Evolutionary conservation across 116 monocot species (phyloP).

Genomic region (Dioscorea cayenensis): DNA sequence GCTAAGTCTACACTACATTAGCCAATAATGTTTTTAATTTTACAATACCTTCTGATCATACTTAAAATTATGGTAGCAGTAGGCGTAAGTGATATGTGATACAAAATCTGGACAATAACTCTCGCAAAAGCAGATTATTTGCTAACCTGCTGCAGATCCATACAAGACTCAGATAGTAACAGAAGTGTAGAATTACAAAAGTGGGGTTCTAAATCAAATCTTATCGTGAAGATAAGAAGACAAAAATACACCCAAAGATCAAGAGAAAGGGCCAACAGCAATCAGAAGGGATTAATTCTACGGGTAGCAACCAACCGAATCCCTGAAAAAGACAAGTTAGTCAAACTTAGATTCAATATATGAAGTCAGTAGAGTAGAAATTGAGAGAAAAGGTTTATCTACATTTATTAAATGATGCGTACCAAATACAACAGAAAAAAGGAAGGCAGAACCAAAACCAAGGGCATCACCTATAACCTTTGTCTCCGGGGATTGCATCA

Average conservation of each 20-base stretch:
- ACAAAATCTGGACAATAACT: too few relatives aligned
- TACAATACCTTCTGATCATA: too few relatives aligned
- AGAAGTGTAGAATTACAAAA: too few relatives aligned
- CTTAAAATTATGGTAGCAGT: too few relatives aligned
- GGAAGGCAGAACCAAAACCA: slow-evolving; percentile 59
- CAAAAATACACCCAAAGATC: slow-evolving; percentile 46
- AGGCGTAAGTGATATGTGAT: too few relatives aligned
- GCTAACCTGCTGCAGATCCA: too few relatives aligned
- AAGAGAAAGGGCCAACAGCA: slow-evolving; percentile 47
- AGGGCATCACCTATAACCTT: slow-evolving; percentile 61
- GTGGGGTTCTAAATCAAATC: slow-evolving; percentile 13
- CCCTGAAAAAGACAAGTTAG: slow-evolving; percentile 23
- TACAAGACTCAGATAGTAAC: too few relatives aligned
- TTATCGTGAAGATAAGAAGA: slow-evolving; percentile 73
- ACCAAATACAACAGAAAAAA: slow-evolving; percentile 78
- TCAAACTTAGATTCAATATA: not conserved
- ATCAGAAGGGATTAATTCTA: slow-evolving; percentile 66
- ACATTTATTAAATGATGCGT: not conserved
- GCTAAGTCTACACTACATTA: too few relatives aligned
- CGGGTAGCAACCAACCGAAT: slow-evolving; percentile 63
- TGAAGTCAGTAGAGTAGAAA: not conserved
- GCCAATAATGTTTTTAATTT: too few relatives aligned
- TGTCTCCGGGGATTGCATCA: slow-evolving; percentile 78
- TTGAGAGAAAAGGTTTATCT: not conserved
- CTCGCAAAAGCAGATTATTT: too few relatives aligned